These are phyloP conservation scores for Penicillium brevicompactum DNA, from an alignment of 2,329 filamentous ascomycete genomes.

Conservation along the genomic window DNA sequence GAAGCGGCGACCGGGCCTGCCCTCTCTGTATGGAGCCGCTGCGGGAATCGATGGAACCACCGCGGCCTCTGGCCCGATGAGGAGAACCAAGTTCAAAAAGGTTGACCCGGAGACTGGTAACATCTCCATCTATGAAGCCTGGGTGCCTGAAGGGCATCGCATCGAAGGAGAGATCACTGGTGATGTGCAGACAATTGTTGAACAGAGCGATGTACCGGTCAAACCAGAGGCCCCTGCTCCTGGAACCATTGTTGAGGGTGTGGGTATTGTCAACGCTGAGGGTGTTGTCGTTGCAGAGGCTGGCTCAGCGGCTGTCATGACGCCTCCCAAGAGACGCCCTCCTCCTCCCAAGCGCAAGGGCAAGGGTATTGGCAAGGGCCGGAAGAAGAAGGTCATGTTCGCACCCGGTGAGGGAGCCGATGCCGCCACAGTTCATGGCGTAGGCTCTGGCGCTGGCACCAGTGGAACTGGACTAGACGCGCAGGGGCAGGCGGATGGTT, in stretches of 20 bases:
- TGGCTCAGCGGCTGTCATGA: constrained; percentile 46
- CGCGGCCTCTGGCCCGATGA: constrained; percentile 58
- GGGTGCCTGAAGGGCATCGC: constrained; percentile 74
- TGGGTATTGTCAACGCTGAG: constrained; percentile 62
- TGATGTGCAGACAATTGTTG: constrained; percentile 51
- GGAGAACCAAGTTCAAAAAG: constrained; percentile 77
- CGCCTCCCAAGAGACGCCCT: constrained; percentile 63
- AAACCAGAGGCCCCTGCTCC: constrained; percentile 52
- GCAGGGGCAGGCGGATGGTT: constrained; percentile 46
- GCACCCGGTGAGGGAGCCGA: constrained; percentile 46
- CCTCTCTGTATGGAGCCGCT: constrained; percentile 50
- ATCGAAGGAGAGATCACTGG: constrained; percentile 80
- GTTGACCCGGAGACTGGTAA: constrained; percentile 76
- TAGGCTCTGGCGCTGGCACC: constrained; percentile 41
- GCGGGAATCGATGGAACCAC: constrained; percentile 32
- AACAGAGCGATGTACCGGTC: constrained; percentile 39
- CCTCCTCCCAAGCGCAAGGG: constrained; percentile 79
- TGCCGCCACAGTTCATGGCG: constrained; percentile 37
- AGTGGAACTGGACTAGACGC: constrained; percentile 41
- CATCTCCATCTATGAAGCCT: constrained; percentile 79
- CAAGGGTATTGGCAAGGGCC: constrained; percentile 76
- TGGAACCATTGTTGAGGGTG: constrained; percentile 61
- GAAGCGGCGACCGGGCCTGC: constrained; percentile 61
- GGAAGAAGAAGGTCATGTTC: constrained; percentile 72
- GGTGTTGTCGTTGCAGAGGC: constrained; percentile 59